Evolutionary conservation across 2,329 filamentous ascomycete species (phyloP).

Genomic region (Aspergillus carbonarius): DNA sequence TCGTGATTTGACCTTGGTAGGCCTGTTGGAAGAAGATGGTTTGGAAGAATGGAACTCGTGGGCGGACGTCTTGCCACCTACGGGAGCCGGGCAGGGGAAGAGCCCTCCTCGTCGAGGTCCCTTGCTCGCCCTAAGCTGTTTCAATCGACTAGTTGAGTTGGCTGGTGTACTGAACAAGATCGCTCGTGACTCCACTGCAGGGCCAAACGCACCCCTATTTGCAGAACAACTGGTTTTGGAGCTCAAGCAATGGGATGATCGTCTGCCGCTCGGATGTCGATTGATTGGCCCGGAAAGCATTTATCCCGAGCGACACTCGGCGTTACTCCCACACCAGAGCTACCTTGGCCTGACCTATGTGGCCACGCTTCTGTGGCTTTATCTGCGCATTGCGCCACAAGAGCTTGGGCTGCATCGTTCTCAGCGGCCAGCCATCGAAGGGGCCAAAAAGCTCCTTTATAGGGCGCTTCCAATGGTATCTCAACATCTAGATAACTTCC

Average conservation of each 20-base stretch:
- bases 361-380: conserved; percentile 38
- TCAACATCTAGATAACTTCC: conserved; percentile 41
- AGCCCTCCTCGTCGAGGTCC: conserved; percentile 37
- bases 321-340: conserved; percentile 41
- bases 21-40: conserved; percentile 62
- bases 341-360: conserved; percentile 39
- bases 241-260: conserved; percentile 39
- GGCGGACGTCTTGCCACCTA: conserved; percentile 50
- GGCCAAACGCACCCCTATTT: conserved; percentile 29
- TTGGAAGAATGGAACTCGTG: conserved; percentile 75
- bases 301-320: conserved; percentile 36
- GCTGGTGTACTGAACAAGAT: conserved; percentile 38
- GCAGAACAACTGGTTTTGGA: conserved; percentile 38
- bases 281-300: conserved; percentile 38
- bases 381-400: conserved; percentile 33
- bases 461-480: conserved; percentile 35
- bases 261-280: conserved; percentile 36
- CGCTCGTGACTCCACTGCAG: conserved; percentile 30
- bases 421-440: conserved; percentile 35
- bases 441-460: conserved; percentile 39
- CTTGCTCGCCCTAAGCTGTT: conserved; percentile 51
- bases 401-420: conserved; percentile 31
- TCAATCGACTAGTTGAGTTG: conserved; percentile 52
- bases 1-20: conserved; percentile 49
- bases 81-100: conserved; percentile 26